Percentiles rank a stretch among this genome's conserved stretches.
Conservation (phyloP, 2,329 filamentous ascomycete genomes). For the Coniochaeta sp. region DNA sequence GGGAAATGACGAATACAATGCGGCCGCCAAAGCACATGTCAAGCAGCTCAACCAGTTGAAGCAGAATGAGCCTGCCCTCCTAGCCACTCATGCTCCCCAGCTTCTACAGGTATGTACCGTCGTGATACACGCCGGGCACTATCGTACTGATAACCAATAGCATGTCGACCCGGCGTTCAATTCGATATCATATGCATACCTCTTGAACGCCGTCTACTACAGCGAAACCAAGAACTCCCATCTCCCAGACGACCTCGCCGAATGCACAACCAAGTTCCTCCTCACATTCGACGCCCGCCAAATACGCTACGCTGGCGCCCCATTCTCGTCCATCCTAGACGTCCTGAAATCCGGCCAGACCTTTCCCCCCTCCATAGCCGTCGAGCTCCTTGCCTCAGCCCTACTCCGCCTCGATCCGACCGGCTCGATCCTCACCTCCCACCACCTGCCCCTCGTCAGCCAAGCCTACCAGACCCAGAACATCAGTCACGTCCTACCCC, state of each 20-base stretch:
- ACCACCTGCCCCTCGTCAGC: slow-evolving; percentile 50
- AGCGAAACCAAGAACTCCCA: slow-evolving; percentile 15
- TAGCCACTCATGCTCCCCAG: slow-evolving; percentile 25
- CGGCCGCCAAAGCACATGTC: slow-evolving; percentile 28
- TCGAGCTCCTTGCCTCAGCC: slow-evolving; percentile 27
- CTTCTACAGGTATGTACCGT: slow-evolving; percentile 30
- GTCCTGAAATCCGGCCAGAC: slow-evolving; percentile 23
- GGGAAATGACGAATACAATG: slow-evolving; percentile 30
- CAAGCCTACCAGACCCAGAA: slow-evolving; percentile 49
- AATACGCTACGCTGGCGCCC: slow-evolving; percentile 39
- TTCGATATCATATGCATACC: slow-evolving; percentile 41
- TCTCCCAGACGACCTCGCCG: slow-evolving; percentile 24
- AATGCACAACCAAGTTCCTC: slow-evolving; percentile 37
- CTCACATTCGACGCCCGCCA: slow-evolving; percentile 41
- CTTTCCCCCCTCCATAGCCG: neutral
- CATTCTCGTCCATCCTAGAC: slow-evolving; percentile 36
- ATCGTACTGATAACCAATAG: slow-evolving; percentile 18
- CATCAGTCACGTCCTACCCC: slow-evolving; percentile 46
- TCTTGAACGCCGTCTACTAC: slow-evolving; percentile 31
- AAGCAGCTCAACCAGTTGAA: slow-evolving; percentile 28
- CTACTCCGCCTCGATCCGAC: slow-evolving; percentile 61
- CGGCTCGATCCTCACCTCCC: slow-evolving; percentile 57
- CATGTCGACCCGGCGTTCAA: slow-evolving; percentile 38
- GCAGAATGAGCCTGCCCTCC: slow-evolving; percentile 19
- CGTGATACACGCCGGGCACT: neutral